Percentiles rank a stretch among this genome's conserved stretches.
These are phyloP conservation scores for Cerrena zonata DNA, from an alignment of 1,284 basidiomycete species.

Conservation along the genomic window DNA sequence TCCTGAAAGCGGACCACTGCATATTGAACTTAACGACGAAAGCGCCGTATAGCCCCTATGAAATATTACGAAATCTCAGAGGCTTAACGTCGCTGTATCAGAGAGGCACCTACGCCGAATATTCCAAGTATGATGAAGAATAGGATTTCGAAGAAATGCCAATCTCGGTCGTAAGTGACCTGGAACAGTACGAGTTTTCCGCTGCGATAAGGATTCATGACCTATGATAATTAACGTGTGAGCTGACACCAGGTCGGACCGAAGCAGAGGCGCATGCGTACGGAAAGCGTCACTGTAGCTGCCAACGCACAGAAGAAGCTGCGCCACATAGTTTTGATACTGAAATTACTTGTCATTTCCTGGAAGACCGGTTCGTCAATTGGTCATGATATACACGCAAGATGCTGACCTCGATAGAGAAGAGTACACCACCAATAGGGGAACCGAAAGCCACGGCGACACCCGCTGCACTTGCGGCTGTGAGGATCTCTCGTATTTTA, in stretches of 20 bases:
- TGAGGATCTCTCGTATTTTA: constrained; percentile 93
- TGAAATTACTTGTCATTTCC: constrained; percentile 98
- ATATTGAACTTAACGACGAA: constrained; percentile 97
- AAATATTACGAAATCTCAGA: constrained; percentile 25
- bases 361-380: constrained; percentile 25
- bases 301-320: constrained; percentile 96
- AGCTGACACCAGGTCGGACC: neutral
- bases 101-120: constrained; percentile 69
- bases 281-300: constrained; percentile 91
- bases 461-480: constrained; percentile 93
- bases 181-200: constrained; percentile 98
- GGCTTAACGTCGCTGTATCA: neutral
- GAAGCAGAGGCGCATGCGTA: constrained; percentile 36
- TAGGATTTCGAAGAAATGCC: constrained; percentile 99
- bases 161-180: constrained; percentile 94
- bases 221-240: constrained; percentile 12
- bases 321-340: constrained; percentile 96
- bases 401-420: constrained; percentile 68
- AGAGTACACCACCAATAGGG: constrained; percentile 95
- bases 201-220: constrained; percentile 95
- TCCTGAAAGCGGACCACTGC: constrained; percentile 88
- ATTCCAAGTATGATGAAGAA: constrained; percentile 92
- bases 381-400: neutral
- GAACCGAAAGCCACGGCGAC: constrained; percentile 97
- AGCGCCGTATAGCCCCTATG: constrained; percentile 90